Evolutionary conservation across 1,284 basidiomycete species (phyloP), one percentile per base, ranked within the genome.

Genomic region (Phlebopus sp.): DNA sequence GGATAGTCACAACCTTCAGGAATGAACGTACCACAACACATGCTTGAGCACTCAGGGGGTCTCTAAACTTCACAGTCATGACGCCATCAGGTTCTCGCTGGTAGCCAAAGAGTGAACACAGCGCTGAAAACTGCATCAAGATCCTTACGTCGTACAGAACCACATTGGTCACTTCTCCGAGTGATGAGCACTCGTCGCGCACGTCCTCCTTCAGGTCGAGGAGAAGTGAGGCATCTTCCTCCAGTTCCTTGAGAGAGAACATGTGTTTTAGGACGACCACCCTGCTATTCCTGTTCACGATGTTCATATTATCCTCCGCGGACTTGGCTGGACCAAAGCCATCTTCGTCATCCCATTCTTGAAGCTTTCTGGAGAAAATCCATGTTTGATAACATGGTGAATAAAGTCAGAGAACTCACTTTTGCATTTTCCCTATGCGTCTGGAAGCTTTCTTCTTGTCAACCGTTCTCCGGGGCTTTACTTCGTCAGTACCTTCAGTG

Each of bases 171-270:
- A 99, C 96, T 55, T 92, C 85, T n/a, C 97, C 97, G 10, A 99
- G 69, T 0, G 79, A 79, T 44, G 88, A 86, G 55, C 93, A 97
- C 62, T 99, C 96, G 34, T 97, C 93, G 47, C 96, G 80, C 8
- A 99, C 94, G 57, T 99, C 96, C 58, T 97, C 90, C 63, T 97
- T 97, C 44, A 98, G 77, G 59, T 99, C 96, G 9, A 99, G 78
- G 10, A 98, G 71, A 17, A 99, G 70, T 4, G 89, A 79, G 0
- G 92, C 78, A 59, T 99, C 96, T 57, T 92, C 82, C 31, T 92
- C 86, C 1, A 99, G 77, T 59, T 97, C 92, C 55, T 87, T 69
- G 2, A 91, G 74, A 5, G 87, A 88, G 65, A 99, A 99, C 94
- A 99, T 99, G 59, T 92, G 85, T 61, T 92, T 93, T 47, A 98